Base-by-base conservation (phyloP, 1,284 basidiomycete species). In the Puccinia polysora region DNA sequence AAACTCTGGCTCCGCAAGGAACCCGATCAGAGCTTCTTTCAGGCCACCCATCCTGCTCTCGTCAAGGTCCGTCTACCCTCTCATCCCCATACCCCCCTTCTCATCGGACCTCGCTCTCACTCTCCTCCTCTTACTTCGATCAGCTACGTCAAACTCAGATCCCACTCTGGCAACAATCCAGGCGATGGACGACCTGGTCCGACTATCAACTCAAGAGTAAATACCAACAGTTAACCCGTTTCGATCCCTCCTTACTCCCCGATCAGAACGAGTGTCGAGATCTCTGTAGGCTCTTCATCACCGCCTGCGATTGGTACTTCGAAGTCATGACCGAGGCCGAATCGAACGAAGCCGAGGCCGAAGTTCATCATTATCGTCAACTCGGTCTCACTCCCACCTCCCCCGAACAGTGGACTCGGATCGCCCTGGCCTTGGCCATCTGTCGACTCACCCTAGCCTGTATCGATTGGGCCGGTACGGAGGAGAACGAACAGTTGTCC, bases 1-100 rank as follows among this genome's bases (percentile, higher is more conserved):
- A 71, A 71, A 36, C 20, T 71, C 25, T 71, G 68, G 68, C 50
- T 71, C 14, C 62, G 58, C 38, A 53, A 60, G 63, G 49, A 71
- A 8, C 68, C 68, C 28, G 68, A 71, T 43, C 32, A 62, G 25
- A 60, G 56, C 20, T 71, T 71, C 14, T 43, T 60, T 18, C 32
- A 53, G 18, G 56, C 68, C n/a, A 71, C 45, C 45, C 68, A 71
- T 55, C 59, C 68, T 8, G 45, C 58, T 20, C 20, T 71, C 3
- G 68, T 71, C 0, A 40, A 62, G 34, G 68, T 71, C 6, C 30
- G 28, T 63, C 7, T 58, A 20, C 20, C 25, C 40, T 15, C 47
- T 68, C 10, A 38, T 5, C 40, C 8, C 8, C 7, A 58, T 5
- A 40, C n/a, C 8, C 15, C 20, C 14, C 20, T 14, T 45, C 34